Conservation (phyloP, 2,329 filamentous ascomycete genomes). For the Ophiocordyceps sinensis region DNA sequence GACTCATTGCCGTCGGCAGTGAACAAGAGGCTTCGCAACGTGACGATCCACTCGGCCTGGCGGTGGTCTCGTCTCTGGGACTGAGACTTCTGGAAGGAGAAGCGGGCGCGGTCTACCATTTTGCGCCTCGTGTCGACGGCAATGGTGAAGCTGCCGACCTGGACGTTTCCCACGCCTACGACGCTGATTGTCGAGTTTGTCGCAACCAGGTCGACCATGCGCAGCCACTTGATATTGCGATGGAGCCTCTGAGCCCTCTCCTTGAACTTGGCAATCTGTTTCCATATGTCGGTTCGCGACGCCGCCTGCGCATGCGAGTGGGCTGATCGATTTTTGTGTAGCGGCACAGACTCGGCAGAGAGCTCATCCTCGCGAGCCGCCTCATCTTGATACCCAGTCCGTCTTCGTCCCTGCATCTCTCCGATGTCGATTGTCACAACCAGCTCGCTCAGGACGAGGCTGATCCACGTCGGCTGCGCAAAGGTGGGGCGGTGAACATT, state of each 20-base stretch:
- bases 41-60: constrained; percentile 90
- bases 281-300: constrained; percentile 62
- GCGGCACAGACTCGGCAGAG: constrained; percentile 5
- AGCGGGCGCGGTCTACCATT: constrained; percentile 77
- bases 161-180: constrained; percentile 67
- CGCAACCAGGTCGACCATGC: constrained; percentile 77
- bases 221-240: constrained; percentile 73
- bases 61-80: constrained; percentile 36
- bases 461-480: constrained; percentile 92
- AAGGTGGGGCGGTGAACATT: constrained; percentile 89
- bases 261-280: constrained; percentile 61
- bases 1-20: constrained; percentile 74
- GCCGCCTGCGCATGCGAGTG: constrained; percentile 9
- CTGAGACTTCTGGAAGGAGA: constrained; percentile 65
- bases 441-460: constrained; percentile 74
- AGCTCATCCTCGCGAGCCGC: constrained; percentile 9
- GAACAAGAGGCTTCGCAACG: constrained; percentile 73
- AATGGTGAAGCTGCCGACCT: constrained; percentile 71
- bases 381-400: constrained; percentile 11
- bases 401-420: constrained; percentile 40
- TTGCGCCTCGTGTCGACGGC: constrained; percentile 85
- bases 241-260: constrained; percentile 79
- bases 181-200: constrained; percentile 66
- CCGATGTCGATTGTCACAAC: constrained; percentile 69
- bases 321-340: constrained; percentile 5